Conservation (phyloP, 768 basidiomycete genomes). For the Heimioporus sp. region DNA sequence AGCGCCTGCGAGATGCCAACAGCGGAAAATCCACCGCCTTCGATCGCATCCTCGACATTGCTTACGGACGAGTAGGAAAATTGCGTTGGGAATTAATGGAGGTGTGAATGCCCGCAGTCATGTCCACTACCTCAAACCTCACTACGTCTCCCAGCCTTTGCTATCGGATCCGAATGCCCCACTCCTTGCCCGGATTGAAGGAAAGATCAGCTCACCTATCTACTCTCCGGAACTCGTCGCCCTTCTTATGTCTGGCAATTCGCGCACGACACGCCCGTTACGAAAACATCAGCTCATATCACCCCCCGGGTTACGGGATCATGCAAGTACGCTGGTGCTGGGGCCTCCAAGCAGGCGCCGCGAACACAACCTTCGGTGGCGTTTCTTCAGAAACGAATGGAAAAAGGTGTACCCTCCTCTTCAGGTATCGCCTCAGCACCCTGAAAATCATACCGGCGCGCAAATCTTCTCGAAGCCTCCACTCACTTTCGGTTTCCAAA, state of each 20-base stretch:
- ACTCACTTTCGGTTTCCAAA: conserved; percentile 42
- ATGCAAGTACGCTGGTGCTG: conserved; percentile 53
- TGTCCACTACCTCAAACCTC: conserved; percentile 1
- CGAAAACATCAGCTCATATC: conserved; percentile 36
- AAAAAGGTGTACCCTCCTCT: conserved; percentile 61
- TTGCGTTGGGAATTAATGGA: conserved; percentile 66
- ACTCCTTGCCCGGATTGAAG: conserved; percentile 41
- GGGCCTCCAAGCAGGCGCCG: conserved; percentile 73
- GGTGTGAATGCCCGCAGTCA: conserved; percentile 35
- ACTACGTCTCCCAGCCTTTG: conserved; percentile 45
- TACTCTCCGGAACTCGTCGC: conserved; percentile 62
- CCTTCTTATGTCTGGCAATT: conserved; percentile 53
- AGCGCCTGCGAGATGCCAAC: conserved; percentile 54
- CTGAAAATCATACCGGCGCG: conserved; percentile 2
- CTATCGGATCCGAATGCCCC: conserved; percentile 44
- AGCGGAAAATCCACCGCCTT: conserved; percentile 48
- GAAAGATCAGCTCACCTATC: conserved; percentile 56
- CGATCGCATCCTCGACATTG: conserved; percentile 57
- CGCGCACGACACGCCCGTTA: conserved; percentile 48
- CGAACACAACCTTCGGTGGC: conserved; percentile 70
- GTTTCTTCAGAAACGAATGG: conserved; percentile 54
- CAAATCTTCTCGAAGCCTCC: conserved; percentile 23
- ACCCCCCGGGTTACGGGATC: conserved; percentile 58
- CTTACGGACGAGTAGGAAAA: conserved; percentile 76
- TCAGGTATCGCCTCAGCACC: conserved; percentile 37